Percentiles rank a stretch among this genome's conserved stretches.
These are phyloP conservation scores for Aspergillus mulundensis DNA, from an alignment of 495 filamentous ascomycete species.

Conservation along the genomic window DNA sequence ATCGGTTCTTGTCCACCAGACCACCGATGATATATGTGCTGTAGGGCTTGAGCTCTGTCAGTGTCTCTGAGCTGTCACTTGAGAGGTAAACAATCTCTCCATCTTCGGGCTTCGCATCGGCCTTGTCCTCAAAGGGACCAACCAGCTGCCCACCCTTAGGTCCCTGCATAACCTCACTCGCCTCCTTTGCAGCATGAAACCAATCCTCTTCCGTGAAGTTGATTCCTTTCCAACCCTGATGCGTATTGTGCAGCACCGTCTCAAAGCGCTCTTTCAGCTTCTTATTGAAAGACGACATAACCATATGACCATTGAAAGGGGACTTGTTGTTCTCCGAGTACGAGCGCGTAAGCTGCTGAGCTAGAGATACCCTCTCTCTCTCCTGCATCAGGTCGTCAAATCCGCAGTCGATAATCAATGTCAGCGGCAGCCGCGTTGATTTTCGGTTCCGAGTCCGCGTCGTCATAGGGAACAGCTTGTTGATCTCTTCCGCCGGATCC, in stretches of 20 bases:
- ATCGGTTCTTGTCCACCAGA: slow-evolving; percentile 88
- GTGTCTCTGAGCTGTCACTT: slow-evolving; percentile 76
- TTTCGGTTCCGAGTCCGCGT: slow-evolving; percentile 26
- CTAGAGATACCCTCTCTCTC: slow-evolving; percentile 76
- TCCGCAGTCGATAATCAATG: slow-evolving; percentile 83
- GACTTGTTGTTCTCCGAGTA: slow-evolving; percentile 82
- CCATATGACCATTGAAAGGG: slow-evolving; percentile 61
- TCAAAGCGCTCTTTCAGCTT: slow-evolving; percentile 75
- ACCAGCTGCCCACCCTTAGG: slow-evolving; percentile 48
- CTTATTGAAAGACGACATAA: slow-evolving; percentile 71
- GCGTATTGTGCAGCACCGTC: slow-evolving; percentile 58
- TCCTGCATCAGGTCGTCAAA: slow-evolving; percentile 87
- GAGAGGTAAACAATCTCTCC: slow-evolving; percentile 80
- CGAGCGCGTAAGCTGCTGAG: slow-evolving; percentile 73
- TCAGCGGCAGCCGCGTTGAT: slow-evolving; percentile 60
- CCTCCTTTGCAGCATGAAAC: slow-evolving; percentile 53
- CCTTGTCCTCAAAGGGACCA: slow-evolving; percentile 47
- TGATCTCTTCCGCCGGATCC: slow-evolving; percentile 28
- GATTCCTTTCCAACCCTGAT: slow-evolving; percentile 76
- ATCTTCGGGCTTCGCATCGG: slow-evolving; percentile 38
- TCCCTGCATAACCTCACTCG: slow-evolving; percentile 56
- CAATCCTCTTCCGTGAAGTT: slow-evolving; percentile 68
- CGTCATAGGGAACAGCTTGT: slow-evolving; percentile 28
- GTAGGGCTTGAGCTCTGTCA: slow-evolving; percentile 75
- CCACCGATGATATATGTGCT: slow-evolving; percentile 92